Percentiles rank a stretch among this genome's conserved stretches.
Conservation (phyloP, 495 filamentous ascomycete genomes). For the Symbiotaphrina buchneri region DNA sequence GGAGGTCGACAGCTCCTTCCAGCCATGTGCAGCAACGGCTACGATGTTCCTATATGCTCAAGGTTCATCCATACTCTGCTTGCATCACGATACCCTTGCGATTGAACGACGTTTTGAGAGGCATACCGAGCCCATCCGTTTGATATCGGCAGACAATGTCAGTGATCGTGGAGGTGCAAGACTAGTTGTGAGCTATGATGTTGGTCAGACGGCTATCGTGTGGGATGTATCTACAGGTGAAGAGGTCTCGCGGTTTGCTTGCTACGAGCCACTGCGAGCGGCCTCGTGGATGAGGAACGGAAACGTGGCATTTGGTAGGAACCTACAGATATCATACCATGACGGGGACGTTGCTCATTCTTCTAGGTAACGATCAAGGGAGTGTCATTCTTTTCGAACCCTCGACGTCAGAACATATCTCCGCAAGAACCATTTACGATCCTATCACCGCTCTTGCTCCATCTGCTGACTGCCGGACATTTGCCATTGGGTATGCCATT, state of each 20-base stretch:
- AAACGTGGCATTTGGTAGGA: slow-evolving; percentile 87
- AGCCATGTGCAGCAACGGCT: slow-evolving; percentile 69
- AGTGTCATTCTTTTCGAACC: slow-evolving; percentile 93
- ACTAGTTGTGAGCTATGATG: slow-evolving; percentile 83
- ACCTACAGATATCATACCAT: too few species aligned
- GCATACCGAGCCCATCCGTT: slow-evolving; percentile 60
- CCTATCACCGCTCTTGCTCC: slow-evolving; percentile 84
- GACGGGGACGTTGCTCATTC: neutral
- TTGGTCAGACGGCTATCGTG: slow-evolving; percentile 76
- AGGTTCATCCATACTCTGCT: slow-evolving; percentile 50
- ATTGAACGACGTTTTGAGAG: slow-evolving; percentile 72
- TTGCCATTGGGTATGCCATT: slow-evolving; percentile 82
- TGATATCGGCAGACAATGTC: slow-evolving; percentile 77
- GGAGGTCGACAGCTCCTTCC: slow-evolving; percentile 33
- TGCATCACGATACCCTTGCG: slow-evolving; percentile 78
- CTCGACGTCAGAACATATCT: slow-evolving; percentile 78
- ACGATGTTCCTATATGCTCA: slow-evolving; percentile 76
- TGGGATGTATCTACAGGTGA: slow-evolving; percentile 91
- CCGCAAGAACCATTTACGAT: slow-evolving; percentile 79
- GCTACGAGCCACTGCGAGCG: slow-evolving; percentile 65
- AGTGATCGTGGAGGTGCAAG: slow-evolving; percentile 73
- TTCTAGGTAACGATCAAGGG: slow-evolving; percentile 62
- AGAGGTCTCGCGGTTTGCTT: slow-evolving; percentile 72
- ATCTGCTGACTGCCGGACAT: slow-evolving; percentile 79
- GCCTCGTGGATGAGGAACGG: slow-evolving; percentile 96